These are phyloP conservation scores for Colletotrichum sp. DNA, from an alignment of 2,329 filamentous ascomycete genomes.

Conservation along the genomic window DNA sequence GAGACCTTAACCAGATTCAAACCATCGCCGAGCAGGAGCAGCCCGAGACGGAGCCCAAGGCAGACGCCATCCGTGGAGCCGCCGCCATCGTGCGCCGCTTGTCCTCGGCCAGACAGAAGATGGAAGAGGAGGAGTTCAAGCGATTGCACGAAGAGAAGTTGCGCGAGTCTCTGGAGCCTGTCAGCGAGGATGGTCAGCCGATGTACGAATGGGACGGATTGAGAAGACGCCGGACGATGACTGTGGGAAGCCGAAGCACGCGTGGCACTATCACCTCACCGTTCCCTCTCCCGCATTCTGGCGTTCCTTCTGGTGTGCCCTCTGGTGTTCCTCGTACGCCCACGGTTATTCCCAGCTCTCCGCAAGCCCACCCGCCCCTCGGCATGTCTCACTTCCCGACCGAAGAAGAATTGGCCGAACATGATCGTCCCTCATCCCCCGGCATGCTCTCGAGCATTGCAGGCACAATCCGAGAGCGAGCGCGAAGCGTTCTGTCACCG, in stretches of 20 bases:
- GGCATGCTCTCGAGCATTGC: slow-evolving; percentile 60
- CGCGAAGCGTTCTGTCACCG: slow-evolving; percentile 44
- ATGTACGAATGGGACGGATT: slow-evolving; percentile 90
- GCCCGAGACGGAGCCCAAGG: slow-evolving; percentile 94
- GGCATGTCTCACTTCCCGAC: slow-evolving; percentile 87
- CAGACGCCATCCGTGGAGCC: slow-evolving; percentile 91
- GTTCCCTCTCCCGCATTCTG: neutral
- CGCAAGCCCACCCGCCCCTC: slow-evolving; percentile 69
- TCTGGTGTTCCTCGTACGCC: slow-evolving; percentile 28
- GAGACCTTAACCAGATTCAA: slow-evolving; percentile 92
- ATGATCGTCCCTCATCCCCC: slow-evolving; percentile 52
- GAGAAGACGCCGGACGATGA: slow-evolving; percentile 70
- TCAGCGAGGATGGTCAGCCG: slow-evolving; percentile 75
- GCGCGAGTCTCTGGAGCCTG: slow-evolving; percentile 72
- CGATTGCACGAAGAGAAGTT: slow-evolving; percentile 80
- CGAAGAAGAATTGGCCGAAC: slow-evolving; percentile 64
- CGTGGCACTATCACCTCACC: slow-evolving; percentile 14
- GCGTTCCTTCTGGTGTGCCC: slow-evolving; percentile 25
- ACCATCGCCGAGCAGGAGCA: slow-evolving; percentile 95
- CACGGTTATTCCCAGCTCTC: slow-evolving; percentile 11
- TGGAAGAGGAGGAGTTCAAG: slow-evolving; percentile 80
- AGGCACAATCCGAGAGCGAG: slow-evolving; percentile 57
- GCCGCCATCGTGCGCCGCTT: slow-evolving; percentile 87
- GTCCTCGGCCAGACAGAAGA: slow-evolving; percentile 75
- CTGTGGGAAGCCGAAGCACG: slow-evolving; percentile 38